Evolutionary conservation across 176 grass and related monocot genomes (phyloP).

Genomic region (Aegilops tauschii): DNA sequence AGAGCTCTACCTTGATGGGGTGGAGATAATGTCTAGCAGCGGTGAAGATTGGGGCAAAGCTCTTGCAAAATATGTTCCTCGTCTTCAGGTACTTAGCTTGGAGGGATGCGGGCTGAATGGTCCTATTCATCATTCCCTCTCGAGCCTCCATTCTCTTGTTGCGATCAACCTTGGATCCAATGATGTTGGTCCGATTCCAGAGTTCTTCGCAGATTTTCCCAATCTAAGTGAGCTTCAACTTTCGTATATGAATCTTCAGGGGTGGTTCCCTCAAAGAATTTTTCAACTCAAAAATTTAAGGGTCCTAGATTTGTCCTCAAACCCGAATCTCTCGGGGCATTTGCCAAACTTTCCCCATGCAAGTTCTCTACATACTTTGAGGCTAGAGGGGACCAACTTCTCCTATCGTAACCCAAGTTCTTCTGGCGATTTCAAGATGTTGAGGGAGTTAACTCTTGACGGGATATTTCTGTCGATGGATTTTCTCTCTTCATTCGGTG

Average conservation of each 20-base stretch:
- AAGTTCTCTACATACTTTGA: conserved; percentile 14
- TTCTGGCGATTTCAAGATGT: not conserved
- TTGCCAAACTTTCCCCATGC: not conserved
- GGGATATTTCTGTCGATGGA: not conserved
- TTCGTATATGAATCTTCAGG: not conserved
- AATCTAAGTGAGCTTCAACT: conserved; percentile 25
- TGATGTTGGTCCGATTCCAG: not conserved
- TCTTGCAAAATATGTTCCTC: conserved; percentile 12
- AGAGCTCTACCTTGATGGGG: not conserved
- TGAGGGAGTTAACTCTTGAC: conserved; percentile 5
- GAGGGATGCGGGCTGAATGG: not conserved
- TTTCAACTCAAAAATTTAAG: conserved; percentile 14
- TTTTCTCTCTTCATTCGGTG: not conserved
- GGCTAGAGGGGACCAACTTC: not conserved
- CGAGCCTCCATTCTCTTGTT: not conserved
- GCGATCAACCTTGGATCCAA: not conserved
- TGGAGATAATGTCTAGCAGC: not conserved
- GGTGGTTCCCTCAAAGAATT: not conserved
- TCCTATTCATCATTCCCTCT: conserved; percentile 15
- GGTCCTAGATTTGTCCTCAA: conserved; percentile 24
- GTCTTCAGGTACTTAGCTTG: conserved; percentile 44
- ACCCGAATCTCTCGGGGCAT: not conserved
- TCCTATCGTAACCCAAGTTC: not conserved
- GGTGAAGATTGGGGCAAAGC: not conserved
- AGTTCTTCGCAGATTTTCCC: conserved; percentile 10